phyloP scores from a whole-genome alignment of 305 asterid genomes.

The Fraxinus angustifolia region DNA sequence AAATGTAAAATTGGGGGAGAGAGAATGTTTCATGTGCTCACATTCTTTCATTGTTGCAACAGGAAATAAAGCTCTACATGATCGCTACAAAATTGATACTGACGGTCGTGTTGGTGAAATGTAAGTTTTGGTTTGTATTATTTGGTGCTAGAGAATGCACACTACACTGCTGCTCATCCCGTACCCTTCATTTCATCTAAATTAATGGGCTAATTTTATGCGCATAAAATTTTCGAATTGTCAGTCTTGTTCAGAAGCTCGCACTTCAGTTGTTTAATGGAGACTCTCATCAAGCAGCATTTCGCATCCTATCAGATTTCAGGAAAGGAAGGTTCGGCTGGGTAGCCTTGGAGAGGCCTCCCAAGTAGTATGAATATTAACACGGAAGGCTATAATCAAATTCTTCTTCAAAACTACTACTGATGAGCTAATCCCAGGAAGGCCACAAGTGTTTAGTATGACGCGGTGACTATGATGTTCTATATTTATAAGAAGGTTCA shows the following conservation, averaged over 20 bases:
- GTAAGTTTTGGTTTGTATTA: constrained; percentile 42
- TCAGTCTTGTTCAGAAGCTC: constrained; percentile 80
- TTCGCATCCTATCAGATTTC: constrained; percentile 78
- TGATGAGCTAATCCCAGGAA: background rate
- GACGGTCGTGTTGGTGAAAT: constrained; percentile 58
- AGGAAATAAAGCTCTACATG: constrained; percentile 59
- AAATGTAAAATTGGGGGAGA: background rate
- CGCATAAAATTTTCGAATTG: constrained; percentile 16
- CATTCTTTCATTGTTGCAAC: constrained; percentile 24
- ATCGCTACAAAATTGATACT: constrained; percentile 74
- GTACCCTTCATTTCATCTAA: background rate
- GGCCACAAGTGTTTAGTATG: background rate
- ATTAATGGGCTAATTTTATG: background rate
- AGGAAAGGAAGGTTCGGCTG: constrained; percentile 89
- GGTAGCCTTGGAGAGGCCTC: constrained; percentile 85
- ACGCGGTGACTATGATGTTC: background rate
- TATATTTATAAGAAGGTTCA: background rate
- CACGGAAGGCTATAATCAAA: background rate
- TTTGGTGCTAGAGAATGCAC: background rate
- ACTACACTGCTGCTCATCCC: background rate
- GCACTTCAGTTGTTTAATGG: constrained; percentile 77
- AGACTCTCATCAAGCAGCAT: constrained; percentile 81
- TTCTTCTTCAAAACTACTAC: background rate
- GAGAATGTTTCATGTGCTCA: background rate
- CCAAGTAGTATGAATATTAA: constrained; percentile 26